phyloP scores from a whole-genome alignment of 2,329 filamentous ascomycete genomes.

The Elsinoe arachidis region DNA sequence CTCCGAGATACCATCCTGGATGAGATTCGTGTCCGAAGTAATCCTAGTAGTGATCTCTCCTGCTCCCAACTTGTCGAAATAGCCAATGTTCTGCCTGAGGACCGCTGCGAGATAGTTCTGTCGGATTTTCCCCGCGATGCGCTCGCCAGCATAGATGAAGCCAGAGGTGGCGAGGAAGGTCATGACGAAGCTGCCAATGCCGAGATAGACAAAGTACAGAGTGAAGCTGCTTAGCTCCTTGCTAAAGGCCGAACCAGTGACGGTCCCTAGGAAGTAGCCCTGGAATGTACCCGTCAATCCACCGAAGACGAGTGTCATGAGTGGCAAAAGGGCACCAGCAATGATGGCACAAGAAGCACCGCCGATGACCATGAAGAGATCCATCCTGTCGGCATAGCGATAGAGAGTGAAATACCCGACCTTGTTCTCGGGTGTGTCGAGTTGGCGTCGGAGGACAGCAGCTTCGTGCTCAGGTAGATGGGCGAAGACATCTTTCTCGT shows the following conservation, averaged over 20 bases:
- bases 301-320: slow-evolving; percentile 57
- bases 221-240: slow-evolving; percentile 54
- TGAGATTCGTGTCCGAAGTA: slow-evolving; percentile 84
- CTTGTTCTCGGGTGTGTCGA: slow-evolving; percentile 34
- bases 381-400: slow-evolving; percentile 36
- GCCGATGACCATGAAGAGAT: slow-evolving; percentile 33
- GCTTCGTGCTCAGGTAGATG: slow-evolving; percentile 33
- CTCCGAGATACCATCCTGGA: slow-evolving; percentile 89
- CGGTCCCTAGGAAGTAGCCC: slow-evolving; percentile 46
- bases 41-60: slow-evolving; percentile 93
- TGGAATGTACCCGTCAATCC: slow-evolving; percentile 65
- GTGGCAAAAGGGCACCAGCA: slow-evolving; percentile 28
- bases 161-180: slow-evolving; percentile 75
- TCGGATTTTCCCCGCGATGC: slow-evolving; percentile 45
- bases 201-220: slow-evolving; percentile 79
- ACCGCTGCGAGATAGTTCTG: slow-evolving; percentile 77
- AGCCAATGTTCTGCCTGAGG: slow-evolving; percentile 80
- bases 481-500: slow-evolving; percentile 26
- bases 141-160: slow-evolving; percentile 62
- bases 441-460: slow-evolving; percentile 29
- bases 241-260: slow-evolving; percentile 49
- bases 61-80: slow-evolving; percentile 85
- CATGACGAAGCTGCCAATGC: slow-evolving; percentile 67
- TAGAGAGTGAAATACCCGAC: slow-evolving; percentile 36
- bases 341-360: slow-evolving; percentile 28